Conservation (phyloP, 179 eudicot genomes). For the Vitellaria paradoxa region DNA sequence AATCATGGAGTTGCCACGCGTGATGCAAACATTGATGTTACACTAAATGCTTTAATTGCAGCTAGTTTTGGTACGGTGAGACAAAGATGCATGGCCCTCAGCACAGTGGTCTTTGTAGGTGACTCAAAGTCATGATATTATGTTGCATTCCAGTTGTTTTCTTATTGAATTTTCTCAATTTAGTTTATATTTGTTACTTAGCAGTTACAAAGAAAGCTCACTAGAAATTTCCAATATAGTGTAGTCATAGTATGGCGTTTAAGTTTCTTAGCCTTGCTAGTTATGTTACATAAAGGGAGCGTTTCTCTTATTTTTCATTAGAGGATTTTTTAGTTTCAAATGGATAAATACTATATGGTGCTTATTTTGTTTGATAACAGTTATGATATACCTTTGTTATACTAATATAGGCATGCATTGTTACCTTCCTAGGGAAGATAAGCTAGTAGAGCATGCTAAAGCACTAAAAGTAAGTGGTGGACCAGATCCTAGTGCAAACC, state of each 20-base stretch:
- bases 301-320: not conserved
- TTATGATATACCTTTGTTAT: not conserved
- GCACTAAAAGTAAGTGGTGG: slow-evolving; percentile 86
- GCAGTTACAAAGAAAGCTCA: not conserved
- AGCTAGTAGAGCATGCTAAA: slow-evolving; percentile 78
- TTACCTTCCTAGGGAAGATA: slow-evolving; percentile 61
- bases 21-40: slow-evolving; percentile 86
- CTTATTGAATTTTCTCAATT: not conserved
- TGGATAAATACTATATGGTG: not conserved
- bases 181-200: not conserved
- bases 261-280: not conserved
- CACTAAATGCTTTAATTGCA: slow-evolving; percentile 81
- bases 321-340: not conserved
- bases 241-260: not conserved
- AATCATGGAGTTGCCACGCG: slow-evolving; percentile 95
- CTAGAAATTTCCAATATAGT: not conserved
- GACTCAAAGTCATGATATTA: slow-evolving; percentile 72
- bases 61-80: slow-evolving; percentile 99
- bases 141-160: not conserved
- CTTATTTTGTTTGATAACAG: not conserved
- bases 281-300: not conserved
- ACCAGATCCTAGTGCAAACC: slow-evolving; percentile 86
- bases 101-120: slow-evolving; percentile 98
- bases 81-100: slow-evolving; percentile 98
- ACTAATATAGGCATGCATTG: not conserved